Evolutionary conservation across 2,329 filamentous ascomycete species (phyloP).

Genomic region (Hymenoscyphus repandus): DNA sequence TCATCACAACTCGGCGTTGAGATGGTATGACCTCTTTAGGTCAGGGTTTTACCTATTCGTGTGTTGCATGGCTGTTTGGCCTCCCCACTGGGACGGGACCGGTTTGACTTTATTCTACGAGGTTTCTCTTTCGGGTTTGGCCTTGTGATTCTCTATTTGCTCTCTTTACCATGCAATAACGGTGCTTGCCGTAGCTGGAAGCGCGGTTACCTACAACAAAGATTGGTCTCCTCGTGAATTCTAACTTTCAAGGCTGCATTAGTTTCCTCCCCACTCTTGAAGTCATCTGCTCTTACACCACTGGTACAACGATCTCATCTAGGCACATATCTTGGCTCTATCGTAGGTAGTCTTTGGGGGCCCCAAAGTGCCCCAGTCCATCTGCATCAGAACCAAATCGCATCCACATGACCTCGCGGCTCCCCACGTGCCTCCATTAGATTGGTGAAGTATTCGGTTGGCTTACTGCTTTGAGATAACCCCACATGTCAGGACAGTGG

Average conservation of each 20-base stretch:
- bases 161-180: slow-evolving; percentile 2
- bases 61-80: slow-evolving; percentile 1
- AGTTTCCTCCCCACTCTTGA: neutral
- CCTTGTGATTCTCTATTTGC: neutral
- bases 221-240: neutral
- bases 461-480: neutral
- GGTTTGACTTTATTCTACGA: slow-evolving; percentile 1
- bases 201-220: slow-evolving; percentile 2
- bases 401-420: slow-evolving; percentile 2
- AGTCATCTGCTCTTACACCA: neutral
- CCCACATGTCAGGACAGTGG: neutral
- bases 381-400: neutral
- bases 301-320: neutral
- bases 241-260: neutral
- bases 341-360: too few relatives aligned
- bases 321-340: neutral
- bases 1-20: slow-evolving; percentile 25
- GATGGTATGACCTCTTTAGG: slow-evolving; percentile 2
- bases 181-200: slow-evolving; percentile 7
- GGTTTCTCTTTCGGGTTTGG: neutral
- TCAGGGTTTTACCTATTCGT: neutral
- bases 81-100: neutral
- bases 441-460: slow-evolving; percentile 4
- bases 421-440: slow-evolving; percentile 4
- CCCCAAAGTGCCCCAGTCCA: neutral